These are phyloP conservation scores for Cenchrus fungigraminus DNA, from an alignment of 176 grass and related monocot genomes.

Conservation along the genomic window DNA sequence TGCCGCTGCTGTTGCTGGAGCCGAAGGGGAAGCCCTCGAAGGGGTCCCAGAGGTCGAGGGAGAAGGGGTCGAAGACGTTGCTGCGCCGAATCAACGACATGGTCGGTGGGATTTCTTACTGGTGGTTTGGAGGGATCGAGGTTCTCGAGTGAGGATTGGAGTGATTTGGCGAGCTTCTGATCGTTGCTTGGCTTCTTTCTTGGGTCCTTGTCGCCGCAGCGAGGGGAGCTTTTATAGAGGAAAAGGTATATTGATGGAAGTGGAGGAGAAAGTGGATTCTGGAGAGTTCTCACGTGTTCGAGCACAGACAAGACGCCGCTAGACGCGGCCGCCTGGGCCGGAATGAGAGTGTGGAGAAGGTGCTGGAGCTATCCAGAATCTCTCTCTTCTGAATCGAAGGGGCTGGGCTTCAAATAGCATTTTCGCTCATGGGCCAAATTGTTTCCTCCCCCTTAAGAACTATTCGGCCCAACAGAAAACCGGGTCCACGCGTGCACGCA, in stretches of 20 bases:
- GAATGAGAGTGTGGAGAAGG: not conserved
- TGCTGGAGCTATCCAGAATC: conserved; percentile 8
- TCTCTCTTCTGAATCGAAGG: not conserved
- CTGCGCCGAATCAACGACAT: conserved; percentile 69
- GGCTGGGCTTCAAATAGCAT: not conserved
- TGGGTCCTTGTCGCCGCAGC: not conserved
- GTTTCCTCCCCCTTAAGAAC: not conserved
- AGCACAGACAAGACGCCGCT: not conserved
- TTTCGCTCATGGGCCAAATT: not conserved
- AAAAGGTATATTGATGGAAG: not conserved
- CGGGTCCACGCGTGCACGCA: not conserved
- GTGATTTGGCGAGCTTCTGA: not conserved
- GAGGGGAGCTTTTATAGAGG: not conserved
- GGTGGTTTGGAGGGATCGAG: not conserved
- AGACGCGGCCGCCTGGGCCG: not conserved
- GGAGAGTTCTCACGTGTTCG: conserved; percentile 39
- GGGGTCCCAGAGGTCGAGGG: conserved; percentile 63
- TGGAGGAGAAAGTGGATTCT: conserved; percentile 26
- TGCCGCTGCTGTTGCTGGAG: conserved; percentile 35
- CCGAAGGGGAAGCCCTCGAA: conserved; percentile 67
- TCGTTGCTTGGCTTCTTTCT: not conserved
- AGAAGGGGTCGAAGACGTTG: conserved; percentile 85
- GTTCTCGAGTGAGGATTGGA: not conserved
- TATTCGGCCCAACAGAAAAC: not conserved
- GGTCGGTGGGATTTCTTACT: not conserved